These are phyloP conservation scores for Magnolia officinalis DNA, from an alignment of 164 flowering plant genomes.

Conservation along the genomic window DNA sequence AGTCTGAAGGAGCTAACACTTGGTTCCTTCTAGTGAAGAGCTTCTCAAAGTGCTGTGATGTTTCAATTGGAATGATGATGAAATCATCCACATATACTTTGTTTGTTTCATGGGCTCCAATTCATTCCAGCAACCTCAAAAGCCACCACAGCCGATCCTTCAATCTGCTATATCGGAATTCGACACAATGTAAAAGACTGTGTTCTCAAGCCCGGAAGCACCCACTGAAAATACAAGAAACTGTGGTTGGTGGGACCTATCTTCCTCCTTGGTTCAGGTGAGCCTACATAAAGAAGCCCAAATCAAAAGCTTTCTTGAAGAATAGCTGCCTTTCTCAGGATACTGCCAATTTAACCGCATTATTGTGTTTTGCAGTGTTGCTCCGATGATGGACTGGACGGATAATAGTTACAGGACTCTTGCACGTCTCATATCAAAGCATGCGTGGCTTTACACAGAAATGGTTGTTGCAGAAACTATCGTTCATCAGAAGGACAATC, in stretches of 20 bases:
- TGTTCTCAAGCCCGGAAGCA: constrained; percentile 20
- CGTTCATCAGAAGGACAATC: constrained; percentile 71
- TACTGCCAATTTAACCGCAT: neutral
- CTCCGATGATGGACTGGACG: constrained; percentile 99
- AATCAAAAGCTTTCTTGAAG: neutral
- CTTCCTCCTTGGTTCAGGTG: constrained; percentile 85
- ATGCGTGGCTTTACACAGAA: constrained; percentile 97
- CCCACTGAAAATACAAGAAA: constrained; percentile 23
- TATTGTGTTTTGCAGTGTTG: constrained; percentile 54
- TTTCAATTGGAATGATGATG: constrained; percentile 40
- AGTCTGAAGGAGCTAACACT: neutral
- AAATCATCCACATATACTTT: constrained; percentile 48
- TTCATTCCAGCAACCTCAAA: constrained; percentile 34
- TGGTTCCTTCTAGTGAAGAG: neutral
- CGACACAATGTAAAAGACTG: constrained; percentile 24
- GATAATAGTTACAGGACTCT: constrained; percentile 84
- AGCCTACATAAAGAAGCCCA: neutral
- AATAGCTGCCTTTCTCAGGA: neutral
- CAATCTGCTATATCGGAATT: constrained; percentile 14
- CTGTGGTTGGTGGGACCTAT: constrained; percentile 42
- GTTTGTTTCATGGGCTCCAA: constrained; percentile 45
- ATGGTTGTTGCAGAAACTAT: constrained; percentile 97
- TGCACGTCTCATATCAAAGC: constrained; percentile 84
- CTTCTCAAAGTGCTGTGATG: constrained; percentile 12
- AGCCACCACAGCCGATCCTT: constrained; percentile 36